phyloP scores from a whole-genome alignment of 2,329 filamentous ascomycete species.

The Penicillium aurantiogriseum region DNA sequence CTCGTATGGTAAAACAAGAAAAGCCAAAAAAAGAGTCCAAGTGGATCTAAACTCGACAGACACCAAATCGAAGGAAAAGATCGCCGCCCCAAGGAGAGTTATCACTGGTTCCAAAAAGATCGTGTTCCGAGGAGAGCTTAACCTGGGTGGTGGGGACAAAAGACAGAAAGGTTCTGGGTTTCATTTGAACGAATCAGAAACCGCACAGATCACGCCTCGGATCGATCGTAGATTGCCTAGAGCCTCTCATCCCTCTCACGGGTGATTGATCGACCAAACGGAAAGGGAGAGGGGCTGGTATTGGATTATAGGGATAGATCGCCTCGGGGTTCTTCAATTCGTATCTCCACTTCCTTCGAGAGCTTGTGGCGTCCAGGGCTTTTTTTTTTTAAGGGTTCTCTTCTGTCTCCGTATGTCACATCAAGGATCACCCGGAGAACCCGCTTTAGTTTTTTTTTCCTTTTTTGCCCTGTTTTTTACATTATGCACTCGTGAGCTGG shows the following conservation, averaged over 20 bases:
- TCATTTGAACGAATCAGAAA: background rate
- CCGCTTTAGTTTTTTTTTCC: background rate
- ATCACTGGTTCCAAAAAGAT: constrained; percentile 21
- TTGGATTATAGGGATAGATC: constrained; percentile 22
- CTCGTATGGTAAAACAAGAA: constrained; percentile 6
- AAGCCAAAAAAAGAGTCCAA: background rate
- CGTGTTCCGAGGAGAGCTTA: constrained; percentile 23
- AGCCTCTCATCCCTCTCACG: constrained; percentile 26
- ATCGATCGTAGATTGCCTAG: constrained; percentile 18
- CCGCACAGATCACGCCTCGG: constrained; percentile 4
- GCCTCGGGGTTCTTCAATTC: constrained; percentile 22
- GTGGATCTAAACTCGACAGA: constrained; percentile 6
- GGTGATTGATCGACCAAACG: constrained; percentile 24
- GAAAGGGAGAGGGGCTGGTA: constrained; percentile 14
- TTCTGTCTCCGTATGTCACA: background rate
- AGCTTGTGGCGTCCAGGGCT: constrained; percentile 13
- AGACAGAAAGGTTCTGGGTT: background rate
- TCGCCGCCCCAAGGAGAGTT: constrained; percentile 6
- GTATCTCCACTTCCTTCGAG: constrained; percentile 26
- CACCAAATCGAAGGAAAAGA: constrained; percentile 13
- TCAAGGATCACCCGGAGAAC: constrained; percentile 4
- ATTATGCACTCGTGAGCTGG: background rate
- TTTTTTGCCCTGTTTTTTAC: background rate
- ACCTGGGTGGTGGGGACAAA: constrained; percentile 9
- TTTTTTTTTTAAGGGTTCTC: background rate